Conservation (phyloP, 2,329 filamentous ascomycete species). For the Scedosporium boydii region DNA sequence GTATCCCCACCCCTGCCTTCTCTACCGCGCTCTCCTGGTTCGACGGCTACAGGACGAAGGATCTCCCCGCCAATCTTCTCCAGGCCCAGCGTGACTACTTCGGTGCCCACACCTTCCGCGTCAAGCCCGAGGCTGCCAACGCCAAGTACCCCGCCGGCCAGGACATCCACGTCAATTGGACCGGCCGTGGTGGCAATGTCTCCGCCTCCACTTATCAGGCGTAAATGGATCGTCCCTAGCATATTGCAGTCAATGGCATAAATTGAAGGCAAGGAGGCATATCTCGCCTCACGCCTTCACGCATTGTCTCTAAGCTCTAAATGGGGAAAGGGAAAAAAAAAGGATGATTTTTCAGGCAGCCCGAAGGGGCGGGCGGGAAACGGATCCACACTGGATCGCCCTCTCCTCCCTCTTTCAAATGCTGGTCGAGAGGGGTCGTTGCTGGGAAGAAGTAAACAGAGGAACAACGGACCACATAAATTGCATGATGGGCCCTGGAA, state of each 20-base stretch:
- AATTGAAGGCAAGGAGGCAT: background rate
- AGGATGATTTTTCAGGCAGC: background rate
- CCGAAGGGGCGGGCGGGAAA: background rate
- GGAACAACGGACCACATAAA: background rate
- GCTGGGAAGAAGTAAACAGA: background rate
- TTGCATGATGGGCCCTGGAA: background rate
- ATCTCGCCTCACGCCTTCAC: background rate
- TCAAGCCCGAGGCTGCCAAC: constrained; percentile 72
- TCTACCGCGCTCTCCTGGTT: constrained; percentile 96
- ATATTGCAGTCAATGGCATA: background rate
- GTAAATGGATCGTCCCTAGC: constrained; percentile 39
- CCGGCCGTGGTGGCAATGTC: constrained; percentile 91
- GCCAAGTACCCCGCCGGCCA: constrained; percentile 74
- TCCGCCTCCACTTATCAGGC: constrained; percentile 96
- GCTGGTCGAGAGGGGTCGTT: constrained; percentile 40
- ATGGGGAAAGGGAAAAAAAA: background rate
- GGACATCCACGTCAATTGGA: constrained; percentile 99
- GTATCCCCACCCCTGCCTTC: constrained; percentile 94
- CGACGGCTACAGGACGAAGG: constrained; percentile 95
- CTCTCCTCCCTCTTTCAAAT: constrained; percentile 91
- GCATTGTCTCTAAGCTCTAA: background rate
- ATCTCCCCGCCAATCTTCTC: constrained; percentile 94
- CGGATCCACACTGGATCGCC: constrained; percentile 31
- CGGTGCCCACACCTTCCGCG: constrained; percentile 81
- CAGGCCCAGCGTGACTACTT: constrained; percentile 99